A percentile compares a stretch with the other conserved stretches of the same genome.
These are phyloP conservation scores for Gossypium herbaceum DNA, from an alignment of 345 rosid genomes.

Conservation along the genomic window DNA sequence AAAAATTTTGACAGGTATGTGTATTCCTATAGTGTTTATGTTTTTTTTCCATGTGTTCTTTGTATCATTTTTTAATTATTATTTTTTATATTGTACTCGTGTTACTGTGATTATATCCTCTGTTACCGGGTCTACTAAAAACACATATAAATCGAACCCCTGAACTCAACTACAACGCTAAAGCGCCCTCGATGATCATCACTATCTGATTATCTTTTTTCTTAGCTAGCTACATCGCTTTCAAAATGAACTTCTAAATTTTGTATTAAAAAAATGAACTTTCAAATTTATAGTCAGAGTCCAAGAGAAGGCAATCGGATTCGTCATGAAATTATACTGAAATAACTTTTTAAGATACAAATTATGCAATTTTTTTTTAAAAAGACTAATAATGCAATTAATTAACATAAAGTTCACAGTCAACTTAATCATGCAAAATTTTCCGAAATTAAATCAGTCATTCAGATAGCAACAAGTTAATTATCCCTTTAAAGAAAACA, in stretches of 20 bases:
- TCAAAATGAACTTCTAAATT: not conserved
- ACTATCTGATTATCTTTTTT: not conserved
- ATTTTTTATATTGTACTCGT: not conserved
- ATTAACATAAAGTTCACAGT: not conserved
- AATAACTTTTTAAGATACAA: not conserved
- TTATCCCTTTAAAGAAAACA: not conserved
- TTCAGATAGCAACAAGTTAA: not conserved
- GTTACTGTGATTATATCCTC: not conserved
- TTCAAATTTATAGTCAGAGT: not conserved
- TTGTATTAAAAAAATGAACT: not conserved
- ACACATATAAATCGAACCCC: not conserved
- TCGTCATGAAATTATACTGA: not conserved
- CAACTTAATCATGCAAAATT: constrained; percentile 3
- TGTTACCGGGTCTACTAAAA: not conserved
- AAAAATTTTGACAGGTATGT: too few relatives aligned
- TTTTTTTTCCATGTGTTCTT: too few relatives aligned
- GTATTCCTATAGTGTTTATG: too few relatives aligned
- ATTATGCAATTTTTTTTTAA: not conserved
- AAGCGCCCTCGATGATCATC: not conserved
- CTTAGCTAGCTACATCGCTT: not conserved
- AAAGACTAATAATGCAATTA: not conserved
- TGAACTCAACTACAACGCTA: not conserved
- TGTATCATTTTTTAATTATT: too few relatives aligned
- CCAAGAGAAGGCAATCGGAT: not conserved
- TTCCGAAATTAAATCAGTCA: not conserved